A percentile compares a stretch with the other conserved stretches of the same genome.
These are phyloP conservation scores for Backusella sp. DNA, from an alignment of 192 early-diverging fungal genomes.

Conservation along the genomic window DNA sequence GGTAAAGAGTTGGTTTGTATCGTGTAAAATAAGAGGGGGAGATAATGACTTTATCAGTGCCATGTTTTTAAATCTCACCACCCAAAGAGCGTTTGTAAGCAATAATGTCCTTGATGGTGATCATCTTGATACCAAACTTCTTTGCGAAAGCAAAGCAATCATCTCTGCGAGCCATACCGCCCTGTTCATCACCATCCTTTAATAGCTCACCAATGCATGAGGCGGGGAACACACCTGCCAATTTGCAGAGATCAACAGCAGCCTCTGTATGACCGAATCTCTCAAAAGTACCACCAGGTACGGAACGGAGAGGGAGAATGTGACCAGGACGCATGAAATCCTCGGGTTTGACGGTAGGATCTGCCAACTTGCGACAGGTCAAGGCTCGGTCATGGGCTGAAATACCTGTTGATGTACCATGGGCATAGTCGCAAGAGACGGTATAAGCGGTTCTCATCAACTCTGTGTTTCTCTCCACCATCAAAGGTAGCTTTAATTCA, in stretches of 20 bases:
- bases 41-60: not conserved
- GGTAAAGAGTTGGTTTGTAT: not conserved
- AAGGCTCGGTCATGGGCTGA: conserved; percentile 87
- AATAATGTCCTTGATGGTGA: conserved; percentile 88
- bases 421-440: conserved; percentile 82
- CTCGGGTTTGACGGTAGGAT: conserved; percentile 60
- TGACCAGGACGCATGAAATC: conserved; percentile 93
- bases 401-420: conserved; percentile 95
- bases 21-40: no score
- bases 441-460: conserved; percentile 96
- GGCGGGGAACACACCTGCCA: conserved; percentile 81
- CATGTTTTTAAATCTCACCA: not conserved
- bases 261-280: conserved; percentile 97
- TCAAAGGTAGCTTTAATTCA: conserved; percentile 85
- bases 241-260: conserved; percentile 80
- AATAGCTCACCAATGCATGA: conserved; percentile 95
- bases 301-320: conserved; percentile 86
- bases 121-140: conserved; percentile 80
- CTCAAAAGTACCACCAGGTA: conserved; percentile 78
- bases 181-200: conserved; percentile 71
- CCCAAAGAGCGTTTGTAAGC: conserved; percentile 51
- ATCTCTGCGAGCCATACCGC: conserved; percentile 92
- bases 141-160: conserved; percentile 87
- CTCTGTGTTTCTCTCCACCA: conserved; percentile 94
- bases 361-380: conserved; percentile 77